These are phyloP conservation scores for Ilex paraguariensis DNA, from an alignment of 305 asterid species.

Conservation along the genomic window DNA sequence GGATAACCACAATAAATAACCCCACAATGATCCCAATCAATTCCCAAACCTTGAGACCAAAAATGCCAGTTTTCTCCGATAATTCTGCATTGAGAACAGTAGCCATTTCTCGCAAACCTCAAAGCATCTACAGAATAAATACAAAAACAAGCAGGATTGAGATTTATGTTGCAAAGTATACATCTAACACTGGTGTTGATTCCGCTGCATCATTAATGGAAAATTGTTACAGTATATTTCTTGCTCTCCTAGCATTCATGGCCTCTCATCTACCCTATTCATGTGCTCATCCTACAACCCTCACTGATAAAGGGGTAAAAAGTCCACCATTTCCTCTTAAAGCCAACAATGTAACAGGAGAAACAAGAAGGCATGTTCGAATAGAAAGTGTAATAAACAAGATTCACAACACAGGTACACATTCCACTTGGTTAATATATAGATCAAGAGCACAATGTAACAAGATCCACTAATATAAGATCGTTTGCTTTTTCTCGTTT, in stretches of 20 bases:
- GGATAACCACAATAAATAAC: conserved; percentile 54
- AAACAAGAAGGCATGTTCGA: conserved; percentile 5
- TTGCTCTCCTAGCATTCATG: not conserved
- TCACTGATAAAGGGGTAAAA: not conserved
- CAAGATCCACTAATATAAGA: conserved; percentile 29
- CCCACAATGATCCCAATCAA: conserved; percentile 81
- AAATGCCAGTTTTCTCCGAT: conserved; percentile 49
- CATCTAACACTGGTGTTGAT: not conserved
- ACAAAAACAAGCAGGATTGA: conserved; percentile 14
- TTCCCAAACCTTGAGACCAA: conserved; percentile 86
- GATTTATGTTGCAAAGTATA: not conserved
- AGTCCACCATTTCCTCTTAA: no score
- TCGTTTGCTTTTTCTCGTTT: conserved; percentile 13
- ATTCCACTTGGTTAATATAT: conserved; percentile 8
- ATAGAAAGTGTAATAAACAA: conserved; percentile 2
- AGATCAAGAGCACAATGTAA: conserved; percentile 29
- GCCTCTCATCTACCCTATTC: conserved; percentile 3
- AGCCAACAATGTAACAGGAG: not conserved
- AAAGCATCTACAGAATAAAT: conserved; percentile 34
- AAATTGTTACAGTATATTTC: no score
- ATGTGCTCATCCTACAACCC: not conserved
- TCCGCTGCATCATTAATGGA: not conserved
- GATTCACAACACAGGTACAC: not conserved
- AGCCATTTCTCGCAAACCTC: conserved; percentile 46
- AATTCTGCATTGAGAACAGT: conserved; percentile 65